These are phyloP conservation scores for Zygosaccharomyces lentus DNA, from an alignment of 805 yeast species.

Conservation along the genomic window DNA sequence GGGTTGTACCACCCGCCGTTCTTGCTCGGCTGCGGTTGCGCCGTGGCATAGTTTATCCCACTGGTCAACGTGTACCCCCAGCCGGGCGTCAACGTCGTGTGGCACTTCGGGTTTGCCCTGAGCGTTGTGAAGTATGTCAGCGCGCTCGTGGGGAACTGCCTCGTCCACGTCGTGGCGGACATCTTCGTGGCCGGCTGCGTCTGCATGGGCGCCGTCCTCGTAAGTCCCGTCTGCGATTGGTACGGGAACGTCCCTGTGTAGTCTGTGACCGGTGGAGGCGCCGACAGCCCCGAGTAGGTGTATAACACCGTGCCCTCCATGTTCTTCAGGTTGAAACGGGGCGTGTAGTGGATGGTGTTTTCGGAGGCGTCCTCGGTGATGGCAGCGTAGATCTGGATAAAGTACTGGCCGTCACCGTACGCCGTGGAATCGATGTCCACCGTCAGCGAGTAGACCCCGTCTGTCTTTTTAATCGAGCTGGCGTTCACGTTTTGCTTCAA, in stretches of 20 bases:
- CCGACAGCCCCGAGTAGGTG: constrained; percentile 44
- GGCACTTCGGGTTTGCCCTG: constrained; percentile 32
- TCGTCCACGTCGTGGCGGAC: constrained; percentile 63
- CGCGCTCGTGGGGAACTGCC: constrained; percentile 62
- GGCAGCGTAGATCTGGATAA: constrained; percentile 60
- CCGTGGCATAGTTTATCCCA: constrained; percentile 63
- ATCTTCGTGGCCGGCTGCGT: constrained; percentile 71
- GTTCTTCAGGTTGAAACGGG: constrained; percentile 59
- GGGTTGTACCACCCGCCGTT: constrained; percentile 64
- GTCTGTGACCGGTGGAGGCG: constrained; percentile 41
- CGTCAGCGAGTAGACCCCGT: constrained; percentile 34
- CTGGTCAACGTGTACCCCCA: constrained; percentile 72
- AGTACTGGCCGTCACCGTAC: constrained; percentile 66
- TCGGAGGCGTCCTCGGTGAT: constrained; percentile 35
- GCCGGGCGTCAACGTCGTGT: constrained; percentile 77
- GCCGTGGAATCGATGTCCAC: constrained; percentile 41
- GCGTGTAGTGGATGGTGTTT: constrained; percentile 60
- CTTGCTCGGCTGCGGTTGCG: constrained; percentile 62
- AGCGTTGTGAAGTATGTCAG: constrained; percentile 55
- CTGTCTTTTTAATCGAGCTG: constrained; percentile 26
- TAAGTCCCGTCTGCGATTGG: constrained; percentile 69
- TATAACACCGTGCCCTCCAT: constrained; percentile 63
- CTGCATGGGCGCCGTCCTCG: constrained; percentile 92
- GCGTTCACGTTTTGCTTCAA: constrained; percentile 30
- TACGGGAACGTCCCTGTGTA: constrained; percentile 54